Base-by-base conservation (phyloP, 176 grass and related monocot species). In the Oryza coarctata region DNA sequence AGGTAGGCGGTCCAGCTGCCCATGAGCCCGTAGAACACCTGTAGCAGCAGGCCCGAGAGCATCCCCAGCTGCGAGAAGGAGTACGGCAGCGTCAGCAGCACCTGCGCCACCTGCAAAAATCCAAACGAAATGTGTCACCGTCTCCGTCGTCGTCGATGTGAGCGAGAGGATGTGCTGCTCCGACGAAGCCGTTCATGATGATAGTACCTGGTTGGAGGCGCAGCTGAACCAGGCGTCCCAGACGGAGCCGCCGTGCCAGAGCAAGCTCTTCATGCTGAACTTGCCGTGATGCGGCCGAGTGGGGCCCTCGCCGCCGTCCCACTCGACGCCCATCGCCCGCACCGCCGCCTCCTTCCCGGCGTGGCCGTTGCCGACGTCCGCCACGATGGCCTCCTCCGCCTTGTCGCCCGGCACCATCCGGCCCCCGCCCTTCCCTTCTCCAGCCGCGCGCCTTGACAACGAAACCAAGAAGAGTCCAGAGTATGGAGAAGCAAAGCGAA, bases 151-250 rank as follows among this genome's bases (percentile, higher is more conserved):
- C 17, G 28, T 34, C 30, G 28, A 50, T 14, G 23, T 26, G 32
- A 58, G 20, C 7, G 3, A 62, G 86, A 55, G 17, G 49, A 22
- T 22, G 49, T n/a, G n/a, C n/a, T n/a, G 1, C 18, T 17, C 22
- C 14, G 45, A 44, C 41, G 45, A 17, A 4, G 18, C 22, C 18
- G 5, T 57, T 57, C 52, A 7, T n/a, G 5, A 18, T 22, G 5
- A 18, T 20, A 15, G 2, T 60, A 92, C 97, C 97, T 99, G 97
- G 71, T 99, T 99, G 73, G 97, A 99, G 62, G 97, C 87, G 73
- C 97, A 99, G 85, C 97, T 96, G 93, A 99, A 99, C 97, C 97
- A 99, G 0, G 97, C 93, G 87, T 99, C 97, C 77, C 94, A 99
- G 47, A 96, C 91, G 20, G 97, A 99, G 65, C 97, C 97, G 29